Base-by-base conservation (phyloP, 164 flowering plant species). In the Liriodendron chinense region DNA sequence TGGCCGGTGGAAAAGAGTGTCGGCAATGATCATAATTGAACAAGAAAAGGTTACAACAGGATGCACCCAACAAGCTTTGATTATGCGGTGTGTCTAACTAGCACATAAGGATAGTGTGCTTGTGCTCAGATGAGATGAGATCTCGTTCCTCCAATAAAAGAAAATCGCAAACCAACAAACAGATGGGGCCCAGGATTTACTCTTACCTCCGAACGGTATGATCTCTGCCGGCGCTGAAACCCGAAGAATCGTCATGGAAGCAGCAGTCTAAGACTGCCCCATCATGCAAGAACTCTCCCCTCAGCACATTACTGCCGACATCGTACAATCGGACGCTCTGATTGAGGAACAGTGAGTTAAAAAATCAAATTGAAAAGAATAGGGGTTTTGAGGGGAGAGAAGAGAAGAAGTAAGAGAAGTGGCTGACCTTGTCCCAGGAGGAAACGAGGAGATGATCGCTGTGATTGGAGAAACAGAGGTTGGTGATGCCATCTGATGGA, bases 181-280 rank as follows among this genome's bases (percentile, higher is more conserved):
- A 73, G 26, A 21, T 14, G 9, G 57, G 16, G 34, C 1, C 12
- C 9, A 21, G 20, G 20, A 56, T 34, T 50, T 10, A 1, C 26
- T n/a, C 64, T 53, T 14, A 96, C 99, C 99, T 80, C 65, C 98
- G 80, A n/a, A 96, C 99, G 10, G 91, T 89, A 74, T 89, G 84
- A 80, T 96, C 99, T 10, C 82, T 87, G 72, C 92, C 68, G 14
- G 92, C 98, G 62, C 96, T 93, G 72, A 96, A 96, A 1, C 98
- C 98, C 0, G 98, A 94, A 18, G 94, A 86, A 77, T 96, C 99
- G 69, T 94, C 99, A 71, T 96, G 99, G 81, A 96, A 96, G 85
- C 99, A 96, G 78, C 99, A 96, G 80, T 96, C 98, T 43, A 96
- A 83, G 0, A 96, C 98, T 0, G 98, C 80, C 13, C 92, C 94